A percentile compares a stretch with the other conserved stretches of the same genome.
Evolutionary conservation across 1,284 basidiomycete genomes (phyloP).

Genomic region (Pseudozyma flocculosa): DNA sequence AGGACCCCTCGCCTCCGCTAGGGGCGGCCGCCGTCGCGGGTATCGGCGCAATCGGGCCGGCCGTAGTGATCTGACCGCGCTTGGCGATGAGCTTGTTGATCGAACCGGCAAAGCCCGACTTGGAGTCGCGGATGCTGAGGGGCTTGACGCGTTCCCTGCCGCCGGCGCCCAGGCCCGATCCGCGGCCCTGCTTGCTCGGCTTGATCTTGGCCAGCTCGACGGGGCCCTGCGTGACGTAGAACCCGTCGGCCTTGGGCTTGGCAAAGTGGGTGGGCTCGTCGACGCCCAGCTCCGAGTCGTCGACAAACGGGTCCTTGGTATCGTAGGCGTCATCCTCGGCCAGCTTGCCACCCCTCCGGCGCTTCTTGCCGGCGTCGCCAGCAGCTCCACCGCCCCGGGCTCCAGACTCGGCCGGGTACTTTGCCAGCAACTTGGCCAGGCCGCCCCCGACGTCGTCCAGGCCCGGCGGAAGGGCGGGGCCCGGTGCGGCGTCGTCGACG

Average conservation of each 20-base stretch:
- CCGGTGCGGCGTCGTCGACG: constrained; percentile 12
- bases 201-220: constrained; percentile 51
- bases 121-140: constrained; percentile 33
- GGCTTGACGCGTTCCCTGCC: constrained; percentile 12
- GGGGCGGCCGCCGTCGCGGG: not conserved
- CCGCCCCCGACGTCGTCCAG: constrained; percentile 14
- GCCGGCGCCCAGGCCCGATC: not conserved
- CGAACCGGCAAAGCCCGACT: constrained; percentile 36
- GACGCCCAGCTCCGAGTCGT: constrained; percentile 87
- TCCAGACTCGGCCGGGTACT: constrained; percentile 21
- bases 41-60: constrained; percentile 13
- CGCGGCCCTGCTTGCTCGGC: constrained; percentile 11
- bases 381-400: constrained; percentile 5
- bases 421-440: constrained; percentile 41
- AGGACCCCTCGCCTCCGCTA: no score
- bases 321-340: constrained; percentile 67
- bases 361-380: constrained; percentile 29
- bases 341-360: constrained; percentile 18
- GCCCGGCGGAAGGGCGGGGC: constrained; percentile 6
- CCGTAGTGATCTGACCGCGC: constrained; percentile 25
- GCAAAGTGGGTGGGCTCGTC: constrained; percentile 88
- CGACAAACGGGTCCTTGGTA: constrained; percentile 87
- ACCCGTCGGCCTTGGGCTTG: constrained; percentile 90
- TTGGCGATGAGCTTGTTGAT: constrained; percentile 45
- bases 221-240: constrained; percentile 69